Conservation (phyloP, 441 rosid species). For the Corymbia calophylla region DNA sequence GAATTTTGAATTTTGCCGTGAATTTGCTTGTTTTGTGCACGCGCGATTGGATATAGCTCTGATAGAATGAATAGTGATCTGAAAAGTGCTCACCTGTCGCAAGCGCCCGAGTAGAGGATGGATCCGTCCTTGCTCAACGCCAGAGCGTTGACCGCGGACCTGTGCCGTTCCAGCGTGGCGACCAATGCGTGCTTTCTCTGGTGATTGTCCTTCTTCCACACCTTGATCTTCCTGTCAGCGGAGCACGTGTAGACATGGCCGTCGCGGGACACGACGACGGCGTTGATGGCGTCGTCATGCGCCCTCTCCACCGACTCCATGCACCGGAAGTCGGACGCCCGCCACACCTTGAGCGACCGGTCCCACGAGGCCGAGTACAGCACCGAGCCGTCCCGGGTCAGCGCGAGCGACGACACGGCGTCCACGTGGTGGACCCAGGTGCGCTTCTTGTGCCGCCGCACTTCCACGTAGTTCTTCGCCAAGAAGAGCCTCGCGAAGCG, state of each 20-base stretch:
- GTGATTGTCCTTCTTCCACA: conserved; percentile 34
- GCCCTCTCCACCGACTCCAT: conserved; percentile 53
- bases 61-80: background rate
- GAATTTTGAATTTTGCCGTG: background rate
- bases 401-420: conserved; percentile 51
- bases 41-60: background rate
- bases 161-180: conserved; percentile 46
- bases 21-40: background rate
- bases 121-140: conserved; percentile 49
- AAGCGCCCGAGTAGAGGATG: conserved; percentile 65
- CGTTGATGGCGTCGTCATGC: conserved; percentile 68
- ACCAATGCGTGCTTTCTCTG: conserved; percentile 31
- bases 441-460: conserved; percentile 55
- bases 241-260: conserved; percentile 66
- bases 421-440: conserved; percentile 83
- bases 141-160: conserved; percentile 61
- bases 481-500: conserved; percentile 32
- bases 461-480: conserved; percentile 45
- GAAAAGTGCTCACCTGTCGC: conserved; percentile 23
- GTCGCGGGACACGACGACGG: conserved; percentile 39
- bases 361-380: conserved; percentile 82
- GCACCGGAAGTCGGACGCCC: conserved; percentile 48
- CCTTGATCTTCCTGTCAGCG: conserved; percentile 68
- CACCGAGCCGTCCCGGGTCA: conserved; percentile 35
- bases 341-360: conserved; percentile 65